A percentile compares a stretch with the other conserved stretches of the same genome.
These are phyloP conservation scores for Fusarium papillatum DNA, from an alignment of 2,329 filamentous ascomycete species.

Conservation along the genomic window DNA sequence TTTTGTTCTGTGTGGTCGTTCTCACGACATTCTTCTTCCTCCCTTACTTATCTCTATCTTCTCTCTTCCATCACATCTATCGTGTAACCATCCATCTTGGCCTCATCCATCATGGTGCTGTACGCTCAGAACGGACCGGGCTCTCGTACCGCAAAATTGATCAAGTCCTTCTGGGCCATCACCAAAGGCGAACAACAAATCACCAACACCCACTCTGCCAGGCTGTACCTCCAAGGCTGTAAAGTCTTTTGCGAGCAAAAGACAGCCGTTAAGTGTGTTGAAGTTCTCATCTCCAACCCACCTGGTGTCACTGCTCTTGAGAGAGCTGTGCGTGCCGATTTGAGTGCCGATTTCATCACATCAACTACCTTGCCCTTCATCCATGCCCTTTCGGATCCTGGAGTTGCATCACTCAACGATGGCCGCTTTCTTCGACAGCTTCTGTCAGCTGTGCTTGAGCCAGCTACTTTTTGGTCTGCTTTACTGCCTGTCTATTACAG, in stretches of 20 bases:
- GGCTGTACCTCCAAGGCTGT: conserved; percentile 45
- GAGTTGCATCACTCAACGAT: conserved; percentile 33
- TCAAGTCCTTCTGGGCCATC: conserved; percentile 29
- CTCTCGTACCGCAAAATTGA: conserved; percentile 28
- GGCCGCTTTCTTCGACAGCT: conserved; percentile 37
- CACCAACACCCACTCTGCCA: conserved; percentile 32
- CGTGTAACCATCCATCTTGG: neutral
- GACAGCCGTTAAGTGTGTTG: conserved; percentile 41
- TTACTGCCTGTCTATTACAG: conserved; percentile 51
- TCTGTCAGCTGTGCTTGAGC: conserved; percentile 63
- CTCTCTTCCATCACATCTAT: neutral
- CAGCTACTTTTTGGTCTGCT: conserved; percentile 67
- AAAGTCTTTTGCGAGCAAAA: conserved; percentile 20
- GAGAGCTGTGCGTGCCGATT: conserved; percentile 42
- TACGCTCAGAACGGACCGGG: neutral
- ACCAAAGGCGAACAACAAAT: conserved; percentile 34
- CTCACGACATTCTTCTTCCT: neutral
- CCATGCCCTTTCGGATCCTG: conserved; percentile 17
- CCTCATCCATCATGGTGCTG: conserved; percentile 18
- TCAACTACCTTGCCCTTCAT: conserved; percentile 26
- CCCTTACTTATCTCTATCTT: neutral
- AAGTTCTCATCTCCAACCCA: conserved; percentile 41
- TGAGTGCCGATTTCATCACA: conserved; percentile 46
- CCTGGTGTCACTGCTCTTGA: conserved; percentile 39
- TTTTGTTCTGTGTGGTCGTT: neutral